Percentiles rank a stretch among this genome's conserved stretches.
phyloP scores from a whole-genome alignment of 306 rosid species.

The Quercus rubra region DNA sequence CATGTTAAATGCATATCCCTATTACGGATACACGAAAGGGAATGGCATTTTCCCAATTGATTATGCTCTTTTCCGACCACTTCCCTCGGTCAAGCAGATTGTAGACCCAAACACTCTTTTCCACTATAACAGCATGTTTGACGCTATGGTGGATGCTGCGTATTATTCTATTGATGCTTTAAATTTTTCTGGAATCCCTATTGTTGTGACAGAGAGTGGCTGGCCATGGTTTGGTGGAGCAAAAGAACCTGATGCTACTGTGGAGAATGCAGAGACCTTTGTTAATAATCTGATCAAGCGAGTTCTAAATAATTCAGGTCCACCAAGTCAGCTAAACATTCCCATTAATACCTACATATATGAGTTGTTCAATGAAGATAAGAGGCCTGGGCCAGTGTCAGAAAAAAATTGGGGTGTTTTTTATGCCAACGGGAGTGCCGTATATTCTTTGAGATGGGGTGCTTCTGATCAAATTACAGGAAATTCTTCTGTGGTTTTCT shows the following conservation, averaged over 20 bases:
- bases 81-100: slow-evolving; percentile 85
- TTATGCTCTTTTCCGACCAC: slow-evolving; percentile 76
- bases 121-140: slow-evolving; percentile 84
- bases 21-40: slow-evolving; percentile 64
- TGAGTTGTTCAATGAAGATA: slow-evolving; percentile 92
- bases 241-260: slow-evolving; percentile 74
- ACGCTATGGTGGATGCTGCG: slow-evolving; percentile 92
- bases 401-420: slow-evolving; percentile 74
- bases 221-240: slow-evolving; percentile 86
- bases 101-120: slow-evolving; percentile 91
- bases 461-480: slow-evolving; percentile 33
- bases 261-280: slow-evolving; percentile 66
- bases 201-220: slow-evolving; percentile 83
- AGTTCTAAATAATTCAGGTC: slow-evolving; percentile 87
- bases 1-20: slow-evolving; percentile 78
- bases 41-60: slow-evolving; percentile 83
- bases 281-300: slow-evolving; percentile 60
- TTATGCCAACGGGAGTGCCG: slow-evolving; percentile 56
- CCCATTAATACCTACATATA: slow-evolving; percentile 78
- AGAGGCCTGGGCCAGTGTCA: slow-evolving; percentile 71
- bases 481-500: slow-evolving; percentile 61
- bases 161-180: slow-evolving; percentile 72
- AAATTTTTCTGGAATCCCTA: slow-evolving; percentile 62
- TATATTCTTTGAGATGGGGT: slow-evolving; percentile 59
- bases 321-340: slow-evolving; percentile 71